Evolutionary conservation across 768 basidiomycete species (phyloP).

Genomic region (Agrocybe pediades): DNA sequence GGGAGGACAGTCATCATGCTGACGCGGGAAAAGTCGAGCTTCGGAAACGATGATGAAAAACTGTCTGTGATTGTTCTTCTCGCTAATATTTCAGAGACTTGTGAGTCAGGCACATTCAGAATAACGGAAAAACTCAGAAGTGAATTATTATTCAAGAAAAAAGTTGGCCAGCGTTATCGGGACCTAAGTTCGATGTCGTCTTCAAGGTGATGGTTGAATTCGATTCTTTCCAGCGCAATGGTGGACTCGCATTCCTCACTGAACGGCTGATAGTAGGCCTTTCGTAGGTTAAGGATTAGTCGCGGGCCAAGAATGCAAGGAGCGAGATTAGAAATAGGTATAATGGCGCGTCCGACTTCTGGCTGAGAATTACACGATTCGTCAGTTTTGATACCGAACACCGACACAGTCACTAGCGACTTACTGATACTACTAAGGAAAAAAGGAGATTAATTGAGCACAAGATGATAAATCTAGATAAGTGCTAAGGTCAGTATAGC

Average conservation of each 20-base stretch:
- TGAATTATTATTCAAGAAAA: too few relatives aligned
- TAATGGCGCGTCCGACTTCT: neutral
- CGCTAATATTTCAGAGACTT: too few relatives aligned
- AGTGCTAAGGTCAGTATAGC: neutral
- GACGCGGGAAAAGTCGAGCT: too few relatives aligned
- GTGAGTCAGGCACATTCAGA: too few relatives aligned
- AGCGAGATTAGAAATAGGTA: neutral
- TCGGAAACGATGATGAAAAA: too few relatives aligned
- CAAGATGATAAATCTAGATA: neutral
- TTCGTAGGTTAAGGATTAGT: neutral
- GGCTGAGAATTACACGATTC: neutral
- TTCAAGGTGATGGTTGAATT: neutral
- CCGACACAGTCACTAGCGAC: neutral
- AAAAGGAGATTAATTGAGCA: neutral
- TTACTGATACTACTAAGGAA: neutral
- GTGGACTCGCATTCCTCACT: neutral
- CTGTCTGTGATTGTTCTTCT: too few relatives aligned
- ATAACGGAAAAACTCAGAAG: too few relatives aligned
- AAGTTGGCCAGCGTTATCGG: too few relatives aligned
- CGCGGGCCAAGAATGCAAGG: neutral
- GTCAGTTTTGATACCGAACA: neutral
- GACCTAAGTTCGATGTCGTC: neutral
- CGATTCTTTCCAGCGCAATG: neutral
- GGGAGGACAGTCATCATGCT: too few relatives aligned
- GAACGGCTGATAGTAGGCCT: neutral